Conservation (phyloP, 2,329 filamentous ascomycete genomes). For the Ophiostoma fasciatum region DNA sequence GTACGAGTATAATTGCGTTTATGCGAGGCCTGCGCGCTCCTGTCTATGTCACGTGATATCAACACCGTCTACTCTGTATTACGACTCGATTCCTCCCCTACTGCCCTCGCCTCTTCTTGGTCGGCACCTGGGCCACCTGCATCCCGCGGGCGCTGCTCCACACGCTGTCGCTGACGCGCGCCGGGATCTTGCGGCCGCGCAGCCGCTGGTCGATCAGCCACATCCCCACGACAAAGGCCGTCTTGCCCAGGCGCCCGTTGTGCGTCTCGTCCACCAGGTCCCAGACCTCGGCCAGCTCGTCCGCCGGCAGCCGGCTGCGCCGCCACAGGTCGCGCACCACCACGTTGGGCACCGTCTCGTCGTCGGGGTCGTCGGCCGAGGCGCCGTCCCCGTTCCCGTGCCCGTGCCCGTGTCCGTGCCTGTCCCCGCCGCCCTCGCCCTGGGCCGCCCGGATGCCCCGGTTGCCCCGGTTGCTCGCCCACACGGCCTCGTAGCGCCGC, state of each 20-base stretch:
- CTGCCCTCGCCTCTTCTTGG: slow-evolving; percentile 2
- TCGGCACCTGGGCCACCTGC: slow-evolving; percentile 20
- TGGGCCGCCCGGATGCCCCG: slow-evolving; percentile 8
- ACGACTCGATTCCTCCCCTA: neutral
- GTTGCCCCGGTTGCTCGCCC: slow-evolving; percentile 64
- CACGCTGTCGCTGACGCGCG: slow-evolving; percentile 55
- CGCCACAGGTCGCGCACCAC: slow-evolving; percentile 64
- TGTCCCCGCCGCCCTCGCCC: neutral
- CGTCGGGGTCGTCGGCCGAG: slow-evolving; percentile 14
- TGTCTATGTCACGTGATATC: no score
- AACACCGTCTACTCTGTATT: no score
- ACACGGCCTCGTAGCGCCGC: slow-evolving; percentile 72
- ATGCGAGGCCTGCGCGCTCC: no score
- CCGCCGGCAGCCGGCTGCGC: slow-evolving; percentile 49
- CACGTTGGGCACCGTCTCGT: slow-evolving; percentile 47
- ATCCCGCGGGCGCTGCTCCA: slow-evolving; percentile 53
- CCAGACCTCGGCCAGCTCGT: slow-evolving; percentile 64
- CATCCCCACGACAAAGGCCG: slow-evolving; percentile 70
- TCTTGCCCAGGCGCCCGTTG: slow-evolving; percentile 42
- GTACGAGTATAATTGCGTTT: no score
- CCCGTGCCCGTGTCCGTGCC: no score
- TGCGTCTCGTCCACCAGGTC: slow-evolving; percentile 49
- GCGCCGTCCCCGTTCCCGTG: neutral
- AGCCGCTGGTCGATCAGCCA: slow-evolving; percentile 72
- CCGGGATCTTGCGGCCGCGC: slow-evolving; percentile 64